Evolutionary conservation across 345 rosid species (phyloP), one percentile per base, ranked within the genome.

Genomic region (Hibiscus syriacus): DNA sequence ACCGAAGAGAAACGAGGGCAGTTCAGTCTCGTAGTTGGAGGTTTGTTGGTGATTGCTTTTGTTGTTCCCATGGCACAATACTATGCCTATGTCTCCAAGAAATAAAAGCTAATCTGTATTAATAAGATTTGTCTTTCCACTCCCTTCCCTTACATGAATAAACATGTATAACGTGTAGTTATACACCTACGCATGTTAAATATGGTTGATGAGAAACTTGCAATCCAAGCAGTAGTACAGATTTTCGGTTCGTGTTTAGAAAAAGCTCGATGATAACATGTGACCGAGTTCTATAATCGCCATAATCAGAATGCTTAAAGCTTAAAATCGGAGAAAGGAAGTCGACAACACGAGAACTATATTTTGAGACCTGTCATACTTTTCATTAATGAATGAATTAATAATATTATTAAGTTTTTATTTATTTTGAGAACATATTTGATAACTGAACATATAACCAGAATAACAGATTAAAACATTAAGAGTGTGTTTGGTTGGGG

Each of bases 41-140:
- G 97, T 48, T 75, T 90, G 45, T 83, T 93, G 79, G 97, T 87
- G 68, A 82, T 93, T 78, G 94, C 98, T 58, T 93, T 90, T 53
- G 90, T 90, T 34, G 96, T 90, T 81, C 98, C 97, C 11, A 93
- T 93, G 98, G 97, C 93, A 29, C 96, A 93, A 66, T 93, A 90
- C 77, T 90, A 79, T 75, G 41, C 97, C 60, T 93, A 93, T 79
- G 84, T 93, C 55, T 93, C 98, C 65, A 87, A 63, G 78, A 93
- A 87, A 78, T 90, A 81, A 80, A 56, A 4, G 27, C 39, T 64
- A n/a, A 17, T 46, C 29, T 61, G 13, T 58, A 23, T 64, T 59
- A 41, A 34, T 65, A 22, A 34, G 29, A 55, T 43, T 22, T 25
- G 67, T 55, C 68, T 69, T 46, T 69, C 48, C 10, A 62, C 8